Evolutionary conservation across 192 early-diverging fungal genomes (phyloP).

Genomic region (Podila horticola): DNA sequence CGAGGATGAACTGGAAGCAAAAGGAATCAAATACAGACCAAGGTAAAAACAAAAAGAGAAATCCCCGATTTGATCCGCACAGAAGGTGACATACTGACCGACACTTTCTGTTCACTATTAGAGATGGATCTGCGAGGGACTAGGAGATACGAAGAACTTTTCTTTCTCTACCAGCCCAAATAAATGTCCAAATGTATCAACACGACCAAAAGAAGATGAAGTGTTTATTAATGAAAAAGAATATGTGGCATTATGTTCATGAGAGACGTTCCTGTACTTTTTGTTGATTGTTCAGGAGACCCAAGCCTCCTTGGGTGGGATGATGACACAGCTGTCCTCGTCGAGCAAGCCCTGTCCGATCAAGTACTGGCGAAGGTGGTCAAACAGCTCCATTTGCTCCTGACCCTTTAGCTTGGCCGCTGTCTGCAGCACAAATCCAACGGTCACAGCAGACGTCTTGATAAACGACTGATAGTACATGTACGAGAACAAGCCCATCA

Average conservation of each 20-base stretch:
- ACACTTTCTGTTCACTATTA: background rate
- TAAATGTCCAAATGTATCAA: too few species aligned
- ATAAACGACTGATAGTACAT: constrained; percentile 92
- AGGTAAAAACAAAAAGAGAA: constrained; percentile 59
- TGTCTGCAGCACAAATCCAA: constrained; percentile 43
- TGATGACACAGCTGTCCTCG: constrained; percentile 49
- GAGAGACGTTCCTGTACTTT: background rate
- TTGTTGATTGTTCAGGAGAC: constrained; percentile 10
- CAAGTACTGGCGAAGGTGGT: constrained; percentile 52
- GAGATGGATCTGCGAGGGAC: constrained; percentile 50
- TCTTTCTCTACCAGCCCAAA: too few species aligned
- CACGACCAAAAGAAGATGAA: too few species aligned
- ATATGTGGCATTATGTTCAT: background rate
- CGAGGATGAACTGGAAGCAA: constrained; percentile 74
- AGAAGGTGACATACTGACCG: background rate
- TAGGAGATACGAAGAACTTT: background rate
- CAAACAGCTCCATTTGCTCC: constrained; percentile 55
- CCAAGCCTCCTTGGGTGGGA: constrained; percentile 50
- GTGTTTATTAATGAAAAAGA: constrained; percentile 1
- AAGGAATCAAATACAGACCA: constrained; percentile 75
- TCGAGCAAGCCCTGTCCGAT: constrained; percentile 51
- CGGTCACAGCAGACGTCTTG: constrained; percentile 61
- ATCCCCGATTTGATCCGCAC: too few species aligned
- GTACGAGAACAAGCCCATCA: constrained; percentile 94
- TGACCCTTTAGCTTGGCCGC: constrained; percentile 37